Evolutionary conservation across 2,329 filamentous ascomycete species (phyloP), one percentile per base, ranked within the genome.

Genomic region (Zelopaecilomyces penicillatus): DNA sequence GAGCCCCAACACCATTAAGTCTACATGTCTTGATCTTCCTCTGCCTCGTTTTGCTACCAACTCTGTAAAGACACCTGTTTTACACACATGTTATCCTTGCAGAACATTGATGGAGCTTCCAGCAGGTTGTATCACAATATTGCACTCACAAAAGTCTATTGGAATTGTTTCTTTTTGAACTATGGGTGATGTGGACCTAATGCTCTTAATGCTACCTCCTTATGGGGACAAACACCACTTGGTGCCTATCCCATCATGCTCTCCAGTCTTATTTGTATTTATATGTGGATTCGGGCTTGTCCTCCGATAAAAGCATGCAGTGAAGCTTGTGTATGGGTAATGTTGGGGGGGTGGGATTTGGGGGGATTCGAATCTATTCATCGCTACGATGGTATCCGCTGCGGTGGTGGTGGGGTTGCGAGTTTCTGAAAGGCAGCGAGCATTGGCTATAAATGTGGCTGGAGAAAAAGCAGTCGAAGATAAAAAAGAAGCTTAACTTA

Each of bases 401-500:
- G 36, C n/a, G 36, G 34, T 44, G 29, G 26, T 41, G 37, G 45
- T 42, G 35, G 30, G n/a, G 30, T 32, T 38, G 41, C 34, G 42
- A 30, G 33, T 26, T 28, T 27, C 11, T 35, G 19, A 19, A 31
- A 39, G 37, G 41, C 41, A 37, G 33, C 43, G 45, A 44, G 44
- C 38, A 43, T 35, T 41, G 40, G 29, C 39, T 32, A 41, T 40
- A 31, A 41, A n/a, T 45, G 39, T 8, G 30, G 19, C 38, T 26
- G 33, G n/a, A 26, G 39, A 19, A 30, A 42, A 10, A 12, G 5
- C 30, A 4, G 11, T 6, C 8, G 44, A 37, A 32, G 29, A 33
- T 37, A 5, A 11, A n/a, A 41, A 30, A 30, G 12, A n/a, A 30
- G 39, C 10, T 38, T 34, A 29, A 29, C 45, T 51, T 63, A 57